Conservation (phyloP, 192 early-diverging fungal species). For the Paraglomus occultum region DNA sequence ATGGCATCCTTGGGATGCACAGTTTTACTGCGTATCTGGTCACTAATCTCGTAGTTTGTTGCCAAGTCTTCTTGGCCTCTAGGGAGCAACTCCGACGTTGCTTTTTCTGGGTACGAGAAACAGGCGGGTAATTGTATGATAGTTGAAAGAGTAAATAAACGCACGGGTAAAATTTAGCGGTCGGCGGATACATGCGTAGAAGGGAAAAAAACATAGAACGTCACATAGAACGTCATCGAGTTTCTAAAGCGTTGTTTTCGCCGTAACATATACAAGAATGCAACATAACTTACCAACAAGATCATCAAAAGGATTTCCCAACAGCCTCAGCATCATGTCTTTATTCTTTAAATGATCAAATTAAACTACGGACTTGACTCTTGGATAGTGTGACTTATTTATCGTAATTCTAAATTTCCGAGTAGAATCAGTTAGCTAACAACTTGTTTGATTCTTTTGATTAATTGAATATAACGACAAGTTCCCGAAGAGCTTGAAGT, state of each 20-base stretch:
- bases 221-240: neutral
- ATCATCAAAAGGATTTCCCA: constrained; percentile 41
- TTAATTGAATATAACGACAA: too few species aligned
- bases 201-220: neutral
- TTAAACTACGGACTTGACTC: too few species aligned
- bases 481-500: too few species aligned
- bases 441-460: too few species aligned
- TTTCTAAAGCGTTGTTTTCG: too few species aligned
- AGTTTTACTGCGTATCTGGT: constrained; percentile 88
- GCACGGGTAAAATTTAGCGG: neutral
- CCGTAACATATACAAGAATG: too few species aligned
- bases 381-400: too few species aligned
- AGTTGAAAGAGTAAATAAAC: neutral
- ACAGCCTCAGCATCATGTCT: constrained; percentile 33
- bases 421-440: too few species aligned
- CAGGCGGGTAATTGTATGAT: neutral
- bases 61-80: constrained; percentile 82
- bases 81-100: constrained; percentile 89
- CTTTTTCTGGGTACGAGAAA: constrained; percentile 50
- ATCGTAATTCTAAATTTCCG: too few species aligned
- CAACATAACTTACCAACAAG: constrained; percentile 40
- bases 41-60: constrained; percentile 84
- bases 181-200: neutral
- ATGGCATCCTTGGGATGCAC: constrained; percentile 72
- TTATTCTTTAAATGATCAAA: too few species aligned